Evolutionary conservation across 768 basidiomycete species (phyloP).

Genomic region (Pisolithus microcarpus): DNA sequence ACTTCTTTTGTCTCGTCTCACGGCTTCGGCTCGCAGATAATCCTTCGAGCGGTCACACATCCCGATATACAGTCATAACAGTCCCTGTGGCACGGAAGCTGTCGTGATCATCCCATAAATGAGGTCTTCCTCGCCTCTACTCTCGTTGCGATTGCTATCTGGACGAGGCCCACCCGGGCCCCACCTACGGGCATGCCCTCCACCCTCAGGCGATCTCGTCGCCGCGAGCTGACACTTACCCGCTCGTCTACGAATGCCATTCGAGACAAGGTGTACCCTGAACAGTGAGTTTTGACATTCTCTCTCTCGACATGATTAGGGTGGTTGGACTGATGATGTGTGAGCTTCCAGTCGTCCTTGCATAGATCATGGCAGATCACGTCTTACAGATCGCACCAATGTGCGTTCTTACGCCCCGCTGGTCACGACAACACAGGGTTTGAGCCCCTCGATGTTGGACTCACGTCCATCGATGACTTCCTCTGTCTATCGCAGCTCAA

Average conservation of each 20-base stretch:
- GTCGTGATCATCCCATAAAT: constrained; percentile 24
- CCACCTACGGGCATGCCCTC: constrained; percentile 30
- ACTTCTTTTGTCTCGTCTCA: constrained; percentile 4
- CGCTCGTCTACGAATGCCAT: constrained; percentile 45
- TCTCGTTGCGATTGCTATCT: constrained; percentile 8
- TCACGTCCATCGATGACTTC: constrained; percentile 24
- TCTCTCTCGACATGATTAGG: too few relatives aligned
- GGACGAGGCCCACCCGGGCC: constrained; percentile 10
- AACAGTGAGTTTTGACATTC: constrained; percentile 22
- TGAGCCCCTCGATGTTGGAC: constrained; percentile 10
- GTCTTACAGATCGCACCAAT: constrained; percentile 18
- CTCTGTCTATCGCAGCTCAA: constrained; percentile 18
- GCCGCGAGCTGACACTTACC: constrained; percentile 40
- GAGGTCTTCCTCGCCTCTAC: constrained; percentile 5
- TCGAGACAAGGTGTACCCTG: constrained; percentile 32
- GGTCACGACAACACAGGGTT: constrained; percentile 12
- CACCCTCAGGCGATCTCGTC: constrained; percentile 41
- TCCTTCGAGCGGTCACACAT: background rate
- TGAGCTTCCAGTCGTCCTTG: constrained; percentile 3
- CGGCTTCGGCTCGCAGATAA: background rate
- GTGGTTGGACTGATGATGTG: too few relatives aligned
- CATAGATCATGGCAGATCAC: constrained; percentile 17
- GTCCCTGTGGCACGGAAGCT: constrained; percentile 25
- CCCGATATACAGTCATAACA: constrained; percentile 7
- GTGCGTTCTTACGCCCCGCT: constrained; percentile 7